Conservation (phyloP, 257 asterid genomes). For the Lycium barbarum region DNA sequence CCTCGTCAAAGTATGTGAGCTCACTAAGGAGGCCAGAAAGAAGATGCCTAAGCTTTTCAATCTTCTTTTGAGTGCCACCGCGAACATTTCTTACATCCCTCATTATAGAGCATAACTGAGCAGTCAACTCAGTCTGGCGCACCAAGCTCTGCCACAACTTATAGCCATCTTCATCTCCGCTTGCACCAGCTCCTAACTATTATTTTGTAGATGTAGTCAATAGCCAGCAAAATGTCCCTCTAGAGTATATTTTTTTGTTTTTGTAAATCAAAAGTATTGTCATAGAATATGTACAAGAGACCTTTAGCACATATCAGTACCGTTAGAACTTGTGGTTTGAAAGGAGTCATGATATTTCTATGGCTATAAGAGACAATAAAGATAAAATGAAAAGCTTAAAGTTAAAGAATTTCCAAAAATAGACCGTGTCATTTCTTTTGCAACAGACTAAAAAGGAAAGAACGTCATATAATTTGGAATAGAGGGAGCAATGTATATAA, state of each 20-base stretch:
- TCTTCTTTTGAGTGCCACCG: constrained; percentile 95
- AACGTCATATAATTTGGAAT: background rate
- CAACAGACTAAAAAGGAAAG: background rate
- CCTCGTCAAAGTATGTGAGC: constrained; percentile 98
- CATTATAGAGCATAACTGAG: constrained; percentile 91
- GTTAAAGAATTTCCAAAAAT: background rate
- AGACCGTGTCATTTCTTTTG: background rate
- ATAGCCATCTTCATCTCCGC: constrained; percentile 82
- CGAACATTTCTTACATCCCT: constrained; percentile 93
- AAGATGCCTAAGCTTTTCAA: constrained; percentile 97
- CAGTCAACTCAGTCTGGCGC: constrained; percentile 96
- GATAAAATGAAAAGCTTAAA: background rate
- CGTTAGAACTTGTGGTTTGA: background rate
- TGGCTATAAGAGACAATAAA: background rate
- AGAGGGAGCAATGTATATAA: background rate
- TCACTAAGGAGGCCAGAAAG: constrained; percentile 95
- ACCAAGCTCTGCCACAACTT: constrained; percentile 98
- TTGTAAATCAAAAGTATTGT: background rate
- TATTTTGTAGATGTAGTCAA: constrained; percentile 40
- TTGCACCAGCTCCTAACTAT: constrained; percentile 70
- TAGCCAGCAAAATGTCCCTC: constrained; percentile 26
- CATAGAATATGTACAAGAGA: background rate
- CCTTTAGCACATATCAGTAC: background rate
- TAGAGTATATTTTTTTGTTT: background rate
- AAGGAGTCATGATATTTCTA: background rate